Conservation (phyloP, 2,329 filamentous ascomycete genomes). For the Fusarium sp. region DNA sequence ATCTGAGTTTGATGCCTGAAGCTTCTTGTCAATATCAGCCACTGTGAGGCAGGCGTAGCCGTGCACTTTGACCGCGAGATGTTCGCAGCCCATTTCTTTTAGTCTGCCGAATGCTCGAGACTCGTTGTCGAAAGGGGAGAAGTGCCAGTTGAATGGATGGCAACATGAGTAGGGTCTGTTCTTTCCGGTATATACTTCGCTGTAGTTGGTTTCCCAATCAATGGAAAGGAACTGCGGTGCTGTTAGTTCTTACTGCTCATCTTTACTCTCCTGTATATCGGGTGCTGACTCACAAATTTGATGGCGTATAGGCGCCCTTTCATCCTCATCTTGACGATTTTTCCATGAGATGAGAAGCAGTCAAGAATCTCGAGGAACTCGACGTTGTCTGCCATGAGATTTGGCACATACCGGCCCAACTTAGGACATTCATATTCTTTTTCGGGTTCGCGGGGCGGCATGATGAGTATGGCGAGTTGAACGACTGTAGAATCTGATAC, state of each 20-base stretch:
- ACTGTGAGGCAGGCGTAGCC: slow-evolving; percentile 6
- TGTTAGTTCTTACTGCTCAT: not conserved
- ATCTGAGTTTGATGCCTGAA: not conserved
- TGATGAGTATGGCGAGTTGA: not conserved
- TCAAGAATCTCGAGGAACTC: slow-evolving; percentile 1
- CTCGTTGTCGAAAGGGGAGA: slow-evolving; percentile 17
- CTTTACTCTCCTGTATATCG: too few species aligned
- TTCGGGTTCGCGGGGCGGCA: not conserved
- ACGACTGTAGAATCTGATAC: too few species aligned
- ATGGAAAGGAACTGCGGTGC: not conserved
- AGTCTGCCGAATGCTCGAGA: slow-evolving; percentile 21
- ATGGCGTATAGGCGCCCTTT: not conserved
- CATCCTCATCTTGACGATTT: not conserved
- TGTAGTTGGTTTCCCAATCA: not conserved
- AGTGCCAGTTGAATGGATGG: slow-evolving; percentile 10
- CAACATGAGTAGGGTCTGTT: not conserved
- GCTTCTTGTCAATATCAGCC: slow-evolving; percentile 2
- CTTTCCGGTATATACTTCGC: too few species aligned
- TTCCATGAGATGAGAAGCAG: not conserved
- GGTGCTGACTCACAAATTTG: not conserved
- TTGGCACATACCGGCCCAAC: not conserved
- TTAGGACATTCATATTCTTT: not conserved
- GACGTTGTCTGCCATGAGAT: not conserved
- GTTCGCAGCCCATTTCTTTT: not conserved
- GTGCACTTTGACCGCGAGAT: slow-evolving; percentile 17